Percentiles rank a stretch among this genome's conserved stretches.
phyloP scores from a whole-genome alignment of 2,329 filamentous ascomycete species.

The Metarhizium rileyi region DNA sequence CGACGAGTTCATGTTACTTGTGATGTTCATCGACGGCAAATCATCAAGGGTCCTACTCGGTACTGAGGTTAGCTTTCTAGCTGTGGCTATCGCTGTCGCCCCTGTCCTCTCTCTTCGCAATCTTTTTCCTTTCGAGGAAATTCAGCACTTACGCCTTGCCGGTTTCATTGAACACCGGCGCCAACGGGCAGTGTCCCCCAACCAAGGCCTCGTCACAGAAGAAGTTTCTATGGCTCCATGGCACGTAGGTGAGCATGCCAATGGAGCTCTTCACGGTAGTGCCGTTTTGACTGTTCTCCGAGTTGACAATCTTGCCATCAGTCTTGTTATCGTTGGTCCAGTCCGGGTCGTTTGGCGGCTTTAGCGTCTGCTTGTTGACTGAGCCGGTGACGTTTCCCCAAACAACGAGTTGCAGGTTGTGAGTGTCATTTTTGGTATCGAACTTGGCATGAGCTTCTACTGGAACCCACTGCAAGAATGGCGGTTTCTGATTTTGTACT shows the following conservation, averaged over 20 bases:
- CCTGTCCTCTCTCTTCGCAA: constrained; percentile 1
- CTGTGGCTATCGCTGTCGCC: constrained; percentile 10
- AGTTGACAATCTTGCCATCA: constrained; percentile 66
- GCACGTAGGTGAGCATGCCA: constrained; percentile 68
- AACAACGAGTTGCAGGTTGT: constrained; percentile 66
- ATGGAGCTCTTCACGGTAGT: constrained; percentile 67
- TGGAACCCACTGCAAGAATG: constrained; percentile 71
- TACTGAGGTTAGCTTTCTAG: constrained; percentile 7
- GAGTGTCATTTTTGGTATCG: constrained; percentile 46
- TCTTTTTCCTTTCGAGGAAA: constrained; percentile 3
- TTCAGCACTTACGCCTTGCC: constrained; percentile 9
- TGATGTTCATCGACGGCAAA: constrained; percentile 65
- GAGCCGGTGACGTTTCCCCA: constrained; percentile 88
- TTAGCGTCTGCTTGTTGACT: constrained; percentile 45
- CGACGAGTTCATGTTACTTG: constrained; percentile 65
- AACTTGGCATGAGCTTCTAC: constrained; percentile 66
- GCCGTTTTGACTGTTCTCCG: constrained; percentile 49
- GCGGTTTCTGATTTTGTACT: constrained; percentile 45
- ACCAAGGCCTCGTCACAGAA: constrained; percentile 57
- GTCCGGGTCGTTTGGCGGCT: constrained; percentile 44
- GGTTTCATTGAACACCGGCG: constrained; percentile 53
- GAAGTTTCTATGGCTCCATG: constrained; percentile 43
- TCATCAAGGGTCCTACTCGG: constrained; percentile 24
- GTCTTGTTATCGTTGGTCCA: constrained; percentile 54
- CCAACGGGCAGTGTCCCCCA: constrained; percentile 64